These are phyloP conservation scores for Aspergillus fructus DNA, from an alignment of 2,329 filamentous ascomycete genomes.

Conservation along the genomic window DNA sequence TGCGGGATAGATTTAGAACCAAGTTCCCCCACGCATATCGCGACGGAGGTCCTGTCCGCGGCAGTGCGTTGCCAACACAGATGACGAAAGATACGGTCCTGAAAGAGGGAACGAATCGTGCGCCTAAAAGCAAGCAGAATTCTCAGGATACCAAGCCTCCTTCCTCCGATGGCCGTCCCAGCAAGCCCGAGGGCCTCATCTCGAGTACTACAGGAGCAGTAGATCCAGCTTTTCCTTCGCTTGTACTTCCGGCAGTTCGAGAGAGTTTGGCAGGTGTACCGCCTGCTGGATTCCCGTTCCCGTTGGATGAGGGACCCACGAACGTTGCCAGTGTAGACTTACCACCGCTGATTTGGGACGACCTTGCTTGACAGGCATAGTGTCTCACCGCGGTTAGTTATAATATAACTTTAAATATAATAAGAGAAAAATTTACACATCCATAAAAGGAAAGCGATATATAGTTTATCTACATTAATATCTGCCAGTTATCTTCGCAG, in stretches of 20 bases:
- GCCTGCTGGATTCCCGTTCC: conserved; percentile 28
- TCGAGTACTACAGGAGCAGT: conserved; percentile 21
- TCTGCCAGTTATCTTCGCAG: too few species aligned
- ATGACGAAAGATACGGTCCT: conserved; percentile 4
- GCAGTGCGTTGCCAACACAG: conserved; percentile 25
- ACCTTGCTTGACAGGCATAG: conserved; percentile 22
- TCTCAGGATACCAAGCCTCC: conserved; percentile 10
- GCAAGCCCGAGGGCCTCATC: conserved; percentile 19
- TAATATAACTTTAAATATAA: neutral
- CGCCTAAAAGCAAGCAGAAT: conserved; percentile 13
- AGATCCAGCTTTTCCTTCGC: conserved; percentile 34
- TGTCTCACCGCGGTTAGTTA: neutral
- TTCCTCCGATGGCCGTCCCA: conserved; percentile 7
- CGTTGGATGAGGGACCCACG: conserved; percentile 32
- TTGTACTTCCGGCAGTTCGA: conserved; percentile 26
- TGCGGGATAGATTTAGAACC: conserved; percentile 62
- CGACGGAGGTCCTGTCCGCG: conserved; percentile 41
- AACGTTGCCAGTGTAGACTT: conserved; percentile 24
- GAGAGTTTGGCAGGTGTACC: conserved; percentile 22
- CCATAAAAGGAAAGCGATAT: neutral
- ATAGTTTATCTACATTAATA: neutral
- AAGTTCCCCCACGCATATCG: conserved; percentile 59
- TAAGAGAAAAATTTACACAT: neutral
- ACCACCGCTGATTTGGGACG: conserved; percentile 43
- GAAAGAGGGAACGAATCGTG: conserved; percentile 7